Base-by-base conservation (phyloP, 2,329 filamentous ascomycete genomes). In the Tricladium varicosporioides region DNA sequence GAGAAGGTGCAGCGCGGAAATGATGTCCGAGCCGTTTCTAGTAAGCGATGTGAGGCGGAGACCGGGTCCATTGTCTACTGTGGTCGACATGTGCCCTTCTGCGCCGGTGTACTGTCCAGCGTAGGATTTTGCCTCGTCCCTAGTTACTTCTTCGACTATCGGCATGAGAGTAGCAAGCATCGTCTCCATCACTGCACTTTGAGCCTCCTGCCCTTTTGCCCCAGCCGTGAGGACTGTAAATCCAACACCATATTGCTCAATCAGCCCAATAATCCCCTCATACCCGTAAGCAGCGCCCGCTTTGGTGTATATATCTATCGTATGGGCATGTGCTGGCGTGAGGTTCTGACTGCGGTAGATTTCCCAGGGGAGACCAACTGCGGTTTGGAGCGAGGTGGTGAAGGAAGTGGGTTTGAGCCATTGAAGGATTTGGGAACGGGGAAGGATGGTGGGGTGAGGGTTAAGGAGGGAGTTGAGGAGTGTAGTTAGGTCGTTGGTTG, bases 221-320 rank as follows among this genome's bases (percentile, higher is more conserved):
- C 18, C 33, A 5, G 8, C 11, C 18, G 32, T 27, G n/a, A 51
- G 9, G 15, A 43, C 40, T 5, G 15, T 43, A 16, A 43, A 14
- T 2, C 40, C 40, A 16, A 43, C 15, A 5, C 40, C 40, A 9
- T 43, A 43, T 43, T 43, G 40, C 13, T 43, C 40, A 16, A 43
- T 16, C 15, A 43, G 9, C 19, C 44, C 51, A 13, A 52, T 40
- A 5, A 22, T 43, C 5, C 33, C 5, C n/a, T 16, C 19, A 22
- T 52, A 52, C n/a, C 36, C 50, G 13, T 43, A 27, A 2, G 50
- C 50, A 27, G 11, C 42, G 15, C 50, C 50, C 9, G 32, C 15
- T 32, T 53, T 53, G 11, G 50, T 45, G 50, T 53, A 53, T 4
- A 53, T 44, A n/a, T 53, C 50, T 9, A 53, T 53, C 10, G 50